These are phyloP conservation scores for Heliocybe sulcata DNA, from an alignment of 1,284 basidiomycete species.

Conservation along the genomic window DNA sequence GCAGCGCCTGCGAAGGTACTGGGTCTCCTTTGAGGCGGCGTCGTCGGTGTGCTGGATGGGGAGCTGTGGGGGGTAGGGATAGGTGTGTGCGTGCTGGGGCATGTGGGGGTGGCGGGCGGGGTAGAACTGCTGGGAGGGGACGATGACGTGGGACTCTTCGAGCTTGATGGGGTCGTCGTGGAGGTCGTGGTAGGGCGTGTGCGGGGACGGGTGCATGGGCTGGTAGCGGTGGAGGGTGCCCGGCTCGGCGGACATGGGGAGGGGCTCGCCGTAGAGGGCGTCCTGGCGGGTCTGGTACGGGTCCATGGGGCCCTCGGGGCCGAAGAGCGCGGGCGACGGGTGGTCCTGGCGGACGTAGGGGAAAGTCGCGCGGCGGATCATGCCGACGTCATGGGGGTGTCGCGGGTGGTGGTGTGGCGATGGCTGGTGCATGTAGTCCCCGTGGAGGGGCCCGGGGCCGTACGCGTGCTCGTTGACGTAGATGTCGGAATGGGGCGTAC, in stretches of 20 bases:
- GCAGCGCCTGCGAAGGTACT: conserved; percentile 76
- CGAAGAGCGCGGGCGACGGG: background rate
- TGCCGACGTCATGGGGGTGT: conserved; percentile 35
- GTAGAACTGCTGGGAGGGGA: conserved; percentile 49
- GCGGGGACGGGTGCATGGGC: conserved; percentile 35
- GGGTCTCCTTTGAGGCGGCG: conserved; percentile 80
- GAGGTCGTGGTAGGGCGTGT: conserved; percentile 37
- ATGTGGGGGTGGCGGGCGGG: conserved; percentile 16
- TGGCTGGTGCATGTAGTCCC: conserved; percentile 26
- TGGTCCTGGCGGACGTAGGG: conserved; percentile 53
- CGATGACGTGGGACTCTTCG: conserved; percentile 54
- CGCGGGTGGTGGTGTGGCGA: conserved; percentile 25
- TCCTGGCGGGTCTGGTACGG: conserved; percentile 23
- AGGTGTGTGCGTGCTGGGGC: conserved; percentile 17
- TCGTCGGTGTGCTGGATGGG: conserved; percentile 82
- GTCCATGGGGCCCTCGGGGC: conserved; percentile 29
- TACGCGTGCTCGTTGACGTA: conserved; percentile 30
- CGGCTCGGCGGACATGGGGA: conserved; percentile 29
- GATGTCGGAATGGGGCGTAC: conserved; percentile 23
- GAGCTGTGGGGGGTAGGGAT: conserved; percentile 20
- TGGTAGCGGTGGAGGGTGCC: conserved; percentile 19
- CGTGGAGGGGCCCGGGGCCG: conserved; percentile 23
- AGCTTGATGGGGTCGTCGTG: conserved; percentile 49
- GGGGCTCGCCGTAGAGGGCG: conserved; percentile 34
- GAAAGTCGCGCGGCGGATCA: conserved; percentile 60